Evolutionary conservation across 2,329 filamentous ascomycete genomes (phyloP).

Genomic region (Aspergillus terreus): DNA sequence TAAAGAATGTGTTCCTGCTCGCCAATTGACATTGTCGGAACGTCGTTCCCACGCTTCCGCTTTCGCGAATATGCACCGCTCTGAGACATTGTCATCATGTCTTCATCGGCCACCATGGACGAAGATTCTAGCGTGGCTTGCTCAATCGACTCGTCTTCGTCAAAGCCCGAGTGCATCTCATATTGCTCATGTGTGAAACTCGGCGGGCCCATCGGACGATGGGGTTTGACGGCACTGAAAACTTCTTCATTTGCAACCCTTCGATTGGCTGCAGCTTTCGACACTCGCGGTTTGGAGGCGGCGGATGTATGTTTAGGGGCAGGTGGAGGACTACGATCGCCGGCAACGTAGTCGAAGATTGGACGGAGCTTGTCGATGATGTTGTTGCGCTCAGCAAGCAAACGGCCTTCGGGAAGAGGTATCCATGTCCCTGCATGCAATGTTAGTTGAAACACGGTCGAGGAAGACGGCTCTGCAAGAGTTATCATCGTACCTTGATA

Average conservation of each 20-base stretch:
- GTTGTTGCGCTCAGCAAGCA: conserved; percentile 81
- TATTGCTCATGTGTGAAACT: conserved; percentile 57
- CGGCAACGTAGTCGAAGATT: conserved; percentile 86
- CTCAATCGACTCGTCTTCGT: conserved; percentile 77
- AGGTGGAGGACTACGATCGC: conserved; percentile 83
- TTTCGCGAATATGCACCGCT: conserved; percentile 59
- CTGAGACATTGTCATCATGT: conserved; percentile 68
- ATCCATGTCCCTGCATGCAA: conserved; percentile 81
- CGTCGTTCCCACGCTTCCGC: conserved; percentile 70
- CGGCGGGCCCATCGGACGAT: conserved; percentile 30
- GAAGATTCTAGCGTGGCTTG: conserved; percentile 79
- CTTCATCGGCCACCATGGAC: conserved; percentile 80
- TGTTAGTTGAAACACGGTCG: neutral
- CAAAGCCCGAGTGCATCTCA: conserved; percentile 62
- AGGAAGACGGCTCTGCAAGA: neutral
- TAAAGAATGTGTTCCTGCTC: conserved; percentile 88
- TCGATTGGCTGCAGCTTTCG: conserved; percentile 61
- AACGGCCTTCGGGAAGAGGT: conserved; percentile 74
- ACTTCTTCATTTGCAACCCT: conserved; percentile 41
- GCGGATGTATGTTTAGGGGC: conserved; percentile 81
- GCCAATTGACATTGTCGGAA: conserved; percentile 51
- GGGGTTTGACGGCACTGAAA: conserved; percentile 29
- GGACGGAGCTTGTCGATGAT: conserved; percentile 76
- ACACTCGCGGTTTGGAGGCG: conserved; percentile 73
- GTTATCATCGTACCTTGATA: conserved; percentile 68